Evolutionary conservation across 1,139 yeast species (phyloP), one percentile per base, ranked within the genome.

Genomic region (Taiozyma sp.): DNA sequence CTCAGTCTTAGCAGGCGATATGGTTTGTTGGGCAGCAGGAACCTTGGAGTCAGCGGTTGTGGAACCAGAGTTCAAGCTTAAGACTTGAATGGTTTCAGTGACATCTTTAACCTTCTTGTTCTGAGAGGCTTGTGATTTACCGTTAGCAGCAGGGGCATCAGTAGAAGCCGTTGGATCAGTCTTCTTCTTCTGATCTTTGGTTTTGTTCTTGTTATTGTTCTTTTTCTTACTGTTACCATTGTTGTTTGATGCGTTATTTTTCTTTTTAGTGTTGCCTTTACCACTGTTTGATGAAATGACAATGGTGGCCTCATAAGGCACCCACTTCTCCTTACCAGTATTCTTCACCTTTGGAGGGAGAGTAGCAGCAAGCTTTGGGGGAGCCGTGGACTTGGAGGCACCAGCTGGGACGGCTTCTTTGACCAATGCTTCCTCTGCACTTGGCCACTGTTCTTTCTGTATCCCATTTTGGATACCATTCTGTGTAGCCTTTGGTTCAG

Each of bases 261-360:
- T 51, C 10, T 46, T 52, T 16, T 45, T 45, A 14, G 44, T 4
- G 30, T 27, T 45, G 8, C 46, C 45, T 5, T 44, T 48, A 36
- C 29, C 45, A 19, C 38, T 44, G 36, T 49, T 47, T 5, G 60
- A 43, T 4, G 62, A 45, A 10, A 61, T 46, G 30, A 58, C 61
- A 28, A 64, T 61, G 9, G 57, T 59, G 14, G 68, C 67, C 27
- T 60, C 62, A 30, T 56, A 59, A n/a, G 67, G 67, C n/a, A 63
- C 55, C 68, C 68, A 65, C 46, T 64, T 65, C 32, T 63, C 67
- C 45, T 60, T 63, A 13, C 62, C 63, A 4, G 60, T 51, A 16
- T 54, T 50, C 53, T 61, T 63, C 19, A 54, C 60, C 48, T 56
- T 58, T 14, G 57, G 46, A 7, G 52, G 34, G 10, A 27, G 8